These are phyloP conservation scores for Hyaloscypha hepaticicola DNA, from an alignment of 495 filamentous ascomycete species.

Conservation along the genomic window DNA sequence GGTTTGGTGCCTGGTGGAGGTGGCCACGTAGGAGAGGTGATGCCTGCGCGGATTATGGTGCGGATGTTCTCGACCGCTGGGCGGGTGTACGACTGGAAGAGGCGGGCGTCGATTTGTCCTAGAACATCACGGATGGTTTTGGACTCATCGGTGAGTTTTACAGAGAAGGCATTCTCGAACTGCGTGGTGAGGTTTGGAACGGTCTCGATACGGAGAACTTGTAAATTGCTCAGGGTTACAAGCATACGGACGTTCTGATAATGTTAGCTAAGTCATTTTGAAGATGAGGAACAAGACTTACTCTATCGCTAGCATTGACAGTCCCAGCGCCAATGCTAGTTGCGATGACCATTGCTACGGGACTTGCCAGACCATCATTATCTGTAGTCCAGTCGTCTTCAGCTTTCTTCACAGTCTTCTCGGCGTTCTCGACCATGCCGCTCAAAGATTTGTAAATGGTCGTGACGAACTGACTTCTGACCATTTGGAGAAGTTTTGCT, in stretches of 20 bases:
- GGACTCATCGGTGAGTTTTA: slow-evolving; percentile 86
- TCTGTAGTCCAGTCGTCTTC: slow-evolving; percentile 52
- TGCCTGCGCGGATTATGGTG: slow-evolving; percentile 65
- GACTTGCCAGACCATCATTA: slow-evolving; percentile 36
- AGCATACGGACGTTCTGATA: slow-evolving; percentile 84
- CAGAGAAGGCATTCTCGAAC: slow-evolving; percentile 86
- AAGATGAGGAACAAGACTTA: slow-evolving; percentile 44
- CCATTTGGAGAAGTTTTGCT: slow-evolving; percentile 79
- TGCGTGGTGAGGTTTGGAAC: slow-evolving; percentile 80
- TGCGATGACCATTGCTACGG: slow-evolving; percentile 31
- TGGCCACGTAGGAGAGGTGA: slow-evolving; percentile 68
- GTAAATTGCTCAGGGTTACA: slow-evolving; percentile 86
- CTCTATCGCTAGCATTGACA: slow-evolving; percentile 66
- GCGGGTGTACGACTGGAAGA: slow-evolving; percentile 87
- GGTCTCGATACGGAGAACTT: slow-evolving; percentile 69
- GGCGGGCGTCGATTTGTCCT: slow-evolving; percentile 78
- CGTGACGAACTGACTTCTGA: slow-evolving; percentile 81
- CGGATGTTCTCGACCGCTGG: slow-evolving; percentile 64
- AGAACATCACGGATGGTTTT: slow-evolving; percentile 89
- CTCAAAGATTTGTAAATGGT: slow-evolving; percentile 89
- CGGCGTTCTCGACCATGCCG: slow-evolving; percentile 94
- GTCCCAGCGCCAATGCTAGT: slow-evolving; percentile 42
- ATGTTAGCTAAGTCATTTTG: slow-evolving; percentile 26
- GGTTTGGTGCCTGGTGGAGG: slow-evolving; percentile 60
- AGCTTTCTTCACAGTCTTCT: slow-evolving; percentile 56